Evolutionary conservation across 176 grass and related monocot species (phyloP), one percentile per base, ranked within the genome.

Genomic region (Eleusine indica): DNA sequence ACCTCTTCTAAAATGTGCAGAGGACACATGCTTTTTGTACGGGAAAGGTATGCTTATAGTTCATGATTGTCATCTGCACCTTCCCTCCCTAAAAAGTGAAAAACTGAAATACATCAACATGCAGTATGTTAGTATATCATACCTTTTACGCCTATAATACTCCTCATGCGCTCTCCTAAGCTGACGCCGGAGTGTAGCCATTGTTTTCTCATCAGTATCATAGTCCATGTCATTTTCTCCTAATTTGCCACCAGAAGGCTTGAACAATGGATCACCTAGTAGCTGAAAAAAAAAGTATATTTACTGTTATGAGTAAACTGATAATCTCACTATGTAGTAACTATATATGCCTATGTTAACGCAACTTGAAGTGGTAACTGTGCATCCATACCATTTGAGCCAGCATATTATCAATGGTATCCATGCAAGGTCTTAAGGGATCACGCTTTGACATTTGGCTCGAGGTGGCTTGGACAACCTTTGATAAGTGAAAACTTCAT

Each of bases 371-470:
- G 38, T 44, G 48, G 65, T 76, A 75, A 60, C 66, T 87, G 39
- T 8, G 40, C 35, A 88, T 62, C 71, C 85, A 49, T 94, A 97
- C 95, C 90, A 94, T 97, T 92, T 83, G 92, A 77, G 78, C 73
- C 54, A 94, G 80, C 88, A 94, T 97, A 57, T 77, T 88, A 87
- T 97, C 90, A 66, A 97, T 94, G 43, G 91, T 72, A 94, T 97
- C 88, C 95, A 97, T 97, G 65, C 89, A 93, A 76, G 86, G 86
- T 76, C 79, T 92, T 87, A 97, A 53, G 14, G 86, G 86, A 21
- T 97, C 90, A n/a, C 95, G 90, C 85, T 97, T 97, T 82, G 95
- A 93, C 95, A 97, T 97, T 87, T 97, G 95, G 49, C 86, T 94
- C 2, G 95, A 97, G 15, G 95, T 97, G 65, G 95, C 92, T 94